Conservation (phyloP, 2,329 filamentous ascomycete genomes). For the Cylindrodendrum hubeiense region DNA sequence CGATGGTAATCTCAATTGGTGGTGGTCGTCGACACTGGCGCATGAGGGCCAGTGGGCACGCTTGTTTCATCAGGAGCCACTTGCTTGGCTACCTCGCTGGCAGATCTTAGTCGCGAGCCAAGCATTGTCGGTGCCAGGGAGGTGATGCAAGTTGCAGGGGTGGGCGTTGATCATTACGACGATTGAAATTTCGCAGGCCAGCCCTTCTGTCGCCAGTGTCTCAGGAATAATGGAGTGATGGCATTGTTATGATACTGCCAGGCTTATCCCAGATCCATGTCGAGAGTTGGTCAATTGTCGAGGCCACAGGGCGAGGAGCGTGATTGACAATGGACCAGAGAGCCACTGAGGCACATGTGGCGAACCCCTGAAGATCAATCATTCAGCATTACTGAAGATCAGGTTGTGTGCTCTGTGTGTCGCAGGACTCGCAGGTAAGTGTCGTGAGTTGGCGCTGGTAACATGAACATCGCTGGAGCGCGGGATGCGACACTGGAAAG, state of each 20-base stretch:
- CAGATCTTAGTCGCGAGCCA: conserved; percentile 32
- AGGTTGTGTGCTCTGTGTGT: background rate
- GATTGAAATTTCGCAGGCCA: conserved; percentile 46
- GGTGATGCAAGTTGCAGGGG: conserved; percentile 4
- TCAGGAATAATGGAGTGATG: conserved; percentile 5
- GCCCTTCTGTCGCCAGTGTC: conserved; percentile 19
- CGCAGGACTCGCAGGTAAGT: background rate
- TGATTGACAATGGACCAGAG: conserved; percentile 3
- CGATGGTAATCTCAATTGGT: background rate
- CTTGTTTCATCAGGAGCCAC: conserved; percentile 33
- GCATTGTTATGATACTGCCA: background rate
- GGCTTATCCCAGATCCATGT: conserved; percentile 1
- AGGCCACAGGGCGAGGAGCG: background rate
- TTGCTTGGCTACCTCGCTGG: conserved; percentile 25
- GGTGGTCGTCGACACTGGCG: background rate
- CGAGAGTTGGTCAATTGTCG: background rate
- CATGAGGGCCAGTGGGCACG: background rate
- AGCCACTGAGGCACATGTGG: background rate
- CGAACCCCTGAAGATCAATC: conserved; percentile 35
- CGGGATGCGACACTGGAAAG: conserved; percentile 1
- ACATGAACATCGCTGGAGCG: background rate
- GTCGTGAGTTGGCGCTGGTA: background rate
- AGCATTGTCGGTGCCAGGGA: conserved; percentile 16
- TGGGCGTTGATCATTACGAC: conserved; percentile 39
- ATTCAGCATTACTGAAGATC: background rate